Conservation (phyloP, 2,329 filamentous ascomycete genomes). For the Tolypocladium paradoxum region DNA sequence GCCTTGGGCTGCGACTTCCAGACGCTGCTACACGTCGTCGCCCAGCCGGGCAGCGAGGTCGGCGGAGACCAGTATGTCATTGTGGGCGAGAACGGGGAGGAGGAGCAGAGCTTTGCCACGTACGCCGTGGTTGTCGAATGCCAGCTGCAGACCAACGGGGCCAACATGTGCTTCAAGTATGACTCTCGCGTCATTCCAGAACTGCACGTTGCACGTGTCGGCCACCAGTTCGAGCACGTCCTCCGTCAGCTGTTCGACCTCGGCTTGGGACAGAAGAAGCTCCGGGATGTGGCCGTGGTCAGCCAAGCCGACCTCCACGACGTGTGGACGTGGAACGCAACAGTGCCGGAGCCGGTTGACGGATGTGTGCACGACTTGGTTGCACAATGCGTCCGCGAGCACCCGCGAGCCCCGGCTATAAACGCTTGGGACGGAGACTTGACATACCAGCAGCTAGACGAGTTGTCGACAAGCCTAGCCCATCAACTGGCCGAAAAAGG, state of each 20-base stretch:
- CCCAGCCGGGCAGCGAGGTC: not conserved
- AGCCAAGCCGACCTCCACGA: constrained; percentile 8
- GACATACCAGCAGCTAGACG: constrained; percentile 26
- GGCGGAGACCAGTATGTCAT: not conserved
- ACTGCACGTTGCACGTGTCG: constrained; percentile 2
- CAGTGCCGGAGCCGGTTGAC: constrained; percentile 6
- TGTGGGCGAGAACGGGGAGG: not conserved
- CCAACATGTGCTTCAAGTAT: constrained; percentile 2
- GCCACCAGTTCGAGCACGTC: constrained; percentile 5
- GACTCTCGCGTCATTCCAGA: constrained; percentile 4
- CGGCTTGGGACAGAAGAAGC: not conserved
- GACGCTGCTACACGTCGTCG: constrained; percentile 4
- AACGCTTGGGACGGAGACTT: constrained; percentile 19
- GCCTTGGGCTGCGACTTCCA: constrained; percentile 8
- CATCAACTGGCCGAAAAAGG: constrained; percentile 7
- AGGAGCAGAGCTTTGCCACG: not conserved
- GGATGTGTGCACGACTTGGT: constrained; percentile 10
- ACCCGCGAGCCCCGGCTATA: constrained; percentile 9
- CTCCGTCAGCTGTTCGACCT: constrained; percentile 1
- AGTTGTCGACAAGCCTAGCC: constrained; percentile 5
- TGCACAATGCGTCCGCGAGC: constrained; percentile 2
- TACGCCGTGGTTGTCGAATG: constrained; percentile 3
- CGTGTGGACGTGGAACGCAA: constrained; percentile 10
- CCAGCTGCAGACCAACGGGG: not conserved
- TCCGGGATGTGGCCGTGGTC: constrained; percentile 3